Conservation (phyloP, 2,329 filamentous ascomycete species). For the Pseudomassariella vexata region DNA sequence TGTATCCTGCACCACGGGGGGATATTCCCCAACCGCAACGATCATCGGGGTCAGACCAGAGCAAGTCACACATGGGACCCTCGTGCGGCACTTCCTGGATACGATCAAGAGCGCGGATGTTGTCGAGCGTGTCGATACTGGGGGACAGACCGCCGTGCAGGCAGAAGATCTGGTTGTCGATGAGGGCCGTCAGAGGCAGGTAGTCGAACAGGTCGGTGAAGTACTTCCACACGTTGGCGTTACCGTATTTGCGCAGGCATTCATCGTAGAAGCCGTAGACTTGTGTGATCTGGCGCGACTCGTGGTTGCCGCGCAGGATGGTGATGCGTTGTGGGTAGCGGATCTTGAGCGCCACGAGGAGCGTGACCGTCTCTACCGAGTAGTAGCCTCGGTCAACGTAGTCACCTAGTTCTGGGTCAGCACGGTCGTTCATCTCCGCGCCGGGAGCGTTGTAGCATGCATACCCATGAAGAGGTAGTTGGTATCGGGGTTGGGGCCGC, state of each 20-base stretch:
- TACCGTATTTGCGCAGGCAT: conserved; percentile 92
- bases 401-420: no score
- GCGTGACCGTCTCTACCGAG: conserved; percentile 91
- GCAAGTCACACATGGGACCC: conserved; percentile 93
- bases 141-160: conserved; percentile 94
- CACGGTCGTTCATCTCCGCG: no score
- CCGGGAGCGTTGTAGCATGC: no score
- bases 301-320: conserved; percentile 89
- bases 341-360: conserved; percentile 93
- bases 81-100: conserved; percentile 99
- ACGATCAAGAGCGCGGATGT: conserved; percentile 89
- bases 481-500: conserved; percentile 94
- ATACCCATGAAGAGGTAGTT: conserved; percentile 99
- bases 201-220: conserved; percentile 99
- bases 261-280: conserved; percentile 99
- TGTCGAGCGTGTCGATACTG: conserved; percentile 92
- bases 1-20: conserved; percentile 89
- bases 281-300: conserved; percentile 93
- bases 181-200: conserved; percentile 91
- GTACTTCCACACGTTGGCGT: conserved; percentile 93
- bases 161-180: conserved; percentile 99
- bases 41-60: conserved; percentile 98
- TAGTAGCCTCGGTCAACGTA: conserved; percentile 99
- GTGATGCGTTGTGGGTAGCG: conserved; percentile 97
- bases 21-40: conserved; percentile 95